Percentiles rank a stretch among this genome's conserved stretches.
Conservation (phyloP, 2,329 filamentous ascomycete genomes). For the Dactylellina parvicollis region DNA sequence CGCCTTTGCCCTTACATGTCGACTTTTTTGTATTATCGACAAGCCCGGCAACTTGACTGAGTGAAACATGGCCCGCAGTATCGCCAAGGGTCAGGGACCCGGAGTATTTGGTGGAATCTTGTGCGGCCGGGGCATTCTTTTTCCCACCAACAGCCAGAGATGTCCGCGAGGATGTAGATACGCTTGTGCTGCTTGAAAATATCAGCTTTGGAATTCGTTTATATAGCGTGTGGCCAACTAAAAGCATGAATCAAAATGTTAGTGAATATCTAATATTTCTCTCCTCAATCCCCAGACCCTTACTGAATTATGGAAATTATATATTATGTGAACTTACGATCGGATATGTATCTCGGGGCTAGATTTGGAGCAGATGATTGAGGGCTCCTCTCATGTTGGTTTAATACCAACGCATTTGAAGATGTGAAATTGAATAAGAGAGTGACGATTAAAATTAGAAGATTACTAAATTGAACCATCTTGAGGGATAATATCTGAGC, state of each 20-base stretch:
- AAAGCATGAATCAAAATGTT: background rate
- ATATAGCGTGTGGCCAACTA: slow-evolving; percentile 5
- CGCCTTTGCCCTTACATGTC: slow-evolving; percentile 39
- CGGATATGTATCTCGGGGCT: background rate
- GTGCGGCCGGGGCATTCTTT: slow-evolving; percentile 8
- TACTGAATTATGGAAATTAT: background rate
- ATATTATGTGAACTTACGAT: background rate
- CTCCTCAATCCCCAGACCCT: no score
- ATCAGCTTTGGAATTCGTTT: slow-evolving; percentile 20
- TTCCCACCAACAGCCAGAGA: slow-evolving; percentile 24
- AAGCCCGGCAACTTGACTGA: slow-evolving; percentile 27
- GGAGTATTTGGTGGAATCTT: slow-evolving; percentile 25
- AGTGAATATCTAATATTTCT: no score
- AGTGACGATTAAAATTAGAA: slow-evolving; percentile 1
- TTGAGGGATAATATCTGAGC: background rate
- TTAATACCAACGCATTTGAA: slow-evolving; percentile 14
- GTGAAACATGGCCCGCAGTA: slow-evolving; percentile 34
- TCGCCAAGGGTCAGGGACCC: slow-evolving; percentile 39
- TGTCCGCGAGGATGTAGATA: slow-evolving; percentile 25
- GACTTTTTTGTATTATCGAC: slow-evolving; percentile 23
- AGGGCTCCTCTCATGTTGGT: background rate
- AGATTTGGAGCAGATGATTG: background rate
- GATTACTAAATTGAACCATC: slow-evolving; percentile 8
- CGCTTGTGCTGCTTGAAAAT: slow-evolving; percentile 13
- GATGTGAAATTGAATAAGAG: slow-evolving; percentile 7